Percentiles rank a stretch among this genome's conserved stretches.
Conservation (phyloP, 768 basidiomycete species). For the Calocera cornea region DNA sequence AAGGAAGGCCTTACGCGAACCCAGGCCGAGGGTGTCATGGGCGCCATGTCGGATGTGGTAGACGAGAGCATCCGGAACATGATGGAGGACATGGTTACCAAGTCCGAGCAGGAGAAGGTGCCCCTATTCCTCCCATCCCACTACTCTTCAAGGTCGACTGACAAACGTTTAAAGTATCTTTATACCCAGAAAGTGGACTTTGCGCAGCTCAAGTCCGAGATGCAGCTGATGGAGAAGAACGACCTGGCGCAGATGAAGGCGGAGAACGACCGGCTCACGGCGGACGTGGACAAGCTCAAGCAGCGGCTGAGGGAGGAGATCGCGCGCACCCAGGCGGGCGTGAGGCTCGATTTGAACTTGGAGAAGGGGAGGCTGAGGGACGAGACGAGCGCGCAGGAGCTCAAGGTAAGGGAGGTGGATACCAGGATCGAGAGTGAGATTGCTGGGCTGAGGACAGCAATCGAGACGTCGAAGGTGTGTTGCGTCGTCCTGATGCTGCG, state of each 20-base stretch:
- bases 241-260: slow-evolving; percentile 90
- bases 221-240: slow-evolving; percentile 93
- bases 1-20: slow-evolving; percentile 75
- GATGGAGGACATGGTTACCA: slow-evolving; percentile 91
- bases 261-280: slow-evolving; percentile 85
- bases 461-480: slow-evolving; percentile 69
- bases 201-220: slow-evolving; percentile 87
- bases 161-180: slow-evolving; percentile 43
- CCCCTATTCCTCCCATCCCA: background rate
- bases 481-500: background rate
- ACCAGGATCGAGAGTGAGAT: slow-evolving; percentile 95
- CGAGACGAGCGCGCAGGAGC: slow-evolving; percentile 77
- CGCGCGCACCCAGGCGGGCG: slow-evolving; percentile 80
- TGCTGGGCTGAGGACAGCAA: slow-evolving; percentile 65
- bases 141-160: background rate
- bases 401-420: slow-evolving; percentile 96
- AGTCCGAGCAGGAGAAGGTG: slow-evolving; percentile 94
- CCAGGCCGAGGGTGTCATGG: slow-evolving; percentile 96
- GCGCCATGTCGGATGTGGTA: slow-evolving; percentile 90
- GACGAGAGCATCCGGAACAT: slow-evolving; percentile 94
- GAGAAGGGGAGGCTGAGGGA: slow-evolving; percentile 95
- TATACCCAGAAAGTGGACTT: slow-evolving; percentile 96
- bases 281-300: slow-evolving; percentile 89
- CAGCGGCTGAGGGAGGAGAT: slow-evolving; percentile 86
- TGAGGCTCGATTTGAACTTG: slow-evolving; percentile 84